These are phyloP conservation scores for Coprinopsis cinerea DNA, from an alignment of 768 basidiomycete genomes.

Conservation along the genomic window DNA sequence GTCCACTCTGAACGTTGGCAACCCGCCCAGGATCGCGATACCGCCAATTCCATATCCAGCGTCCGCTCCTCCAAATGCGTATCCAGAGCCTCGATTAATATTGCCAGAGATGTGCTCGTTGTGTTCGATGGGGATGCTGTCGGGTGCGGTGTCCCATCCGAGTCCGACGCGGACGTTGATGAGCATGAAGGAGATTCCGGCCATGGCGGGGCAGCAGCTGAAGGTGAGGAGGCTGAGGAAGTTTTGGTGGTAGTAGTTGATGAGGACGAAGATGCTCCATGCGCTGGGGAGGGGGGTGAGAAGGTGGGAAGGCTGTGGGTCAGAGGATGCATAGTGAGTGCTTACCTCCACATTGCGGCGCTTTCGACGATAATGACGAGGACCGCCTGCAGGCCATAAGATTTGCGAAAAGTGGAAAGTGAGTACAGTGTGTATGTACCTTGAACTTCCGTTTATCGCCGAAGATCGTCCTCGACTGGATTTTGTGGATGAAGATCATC, in stretches of 20 bases:
- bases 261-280: neutral
- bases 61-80: no score
- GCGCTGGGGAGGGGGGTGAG: no score
- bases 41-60: no score
- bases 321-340: no score
- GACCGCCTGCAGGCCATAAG: neutral
- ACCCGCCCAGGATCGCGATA: no score
- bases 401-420: neutral
- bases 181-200: conserved; percentile 8
- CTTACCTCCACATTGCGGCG: neutral
- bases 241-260: neutral
- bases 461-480: neutral
- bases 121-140: no score
- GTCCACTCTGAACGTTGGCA: no score
- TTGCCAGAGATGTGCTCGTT: no score
- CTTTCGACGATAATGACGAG: neutral
- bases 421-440: neutral
- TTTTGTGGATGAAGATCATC: neutral
- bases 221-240: neutral
- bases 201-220: neutral
- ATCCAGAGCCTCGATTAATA: no score
- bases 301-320: no score
- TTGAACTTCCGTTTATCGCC: neutral
- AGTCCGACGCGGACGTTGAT: conserved; percentile 11
- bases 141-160: conserved; percentile 7